Percentiles rank a stretch among this genome's conserved stretches.
phyloP scores from a whole-genome alignment of 768 basidiomycete species.

The Leucocoprinus leucothites region DNA sequence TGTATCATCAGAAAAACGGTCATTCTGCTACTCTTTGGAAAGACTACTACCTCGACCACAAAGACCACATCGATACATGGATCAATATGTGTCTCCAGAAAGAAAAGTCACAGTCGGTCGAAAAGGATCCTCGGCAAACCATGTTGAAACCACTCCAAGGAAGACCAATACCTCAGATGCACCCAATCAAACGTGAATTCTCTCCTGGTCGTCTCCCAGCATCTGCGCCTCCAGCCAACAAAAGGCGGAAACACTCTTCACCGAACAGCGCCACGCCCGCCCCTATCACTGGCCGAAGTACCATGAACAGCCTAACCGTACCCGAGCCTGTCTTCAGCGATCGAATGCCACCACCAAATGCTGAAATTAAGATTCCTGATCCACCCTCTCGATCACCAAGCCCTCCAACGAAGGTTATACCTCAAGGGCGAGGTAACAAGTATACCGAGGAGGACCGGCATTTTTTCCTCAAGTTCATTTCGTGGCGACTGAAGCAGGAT shows the following conservation, averaged over 20 bases:
- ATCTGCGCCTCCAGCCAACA: conserved; percentile 2
- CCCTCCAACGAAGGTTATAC: conserved; percentile 54
- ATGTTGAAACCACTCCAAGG: conserved; percentile 1
- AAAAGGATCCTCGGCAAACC: conserved; percentile 9
- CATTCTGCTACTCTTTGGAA: conserved; percentile 70
- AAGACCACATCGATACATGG: conserved; percentile 52
- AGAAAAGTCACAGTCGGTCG: conserved; percentile 16
- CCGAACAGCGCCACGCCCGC: conserved; percentile 3
- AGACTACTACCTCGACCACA: conserved; percentile 75
- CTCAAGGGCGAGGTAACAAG: conserved; percentile 49
- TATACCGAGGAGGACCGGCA: conserved; percentile 66
- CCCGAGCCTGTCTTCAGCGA: conserved; percentile 44
- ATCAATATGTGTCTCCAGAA: conserved; percentile 33
- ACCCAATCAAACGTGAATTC: conserved; percentile 18
- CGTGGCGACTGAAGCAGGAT: conserved; percentile 57
- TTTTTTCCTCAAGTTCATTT: conserved; percentile 64
- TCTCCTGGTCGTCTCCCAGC: conserved; percentile 10
- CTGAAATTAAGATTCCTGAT: conserved; percentile 54
- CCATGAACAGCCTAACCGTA: conserved; percentile 60
- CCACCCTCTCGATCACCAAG: conserved; percentile 70
- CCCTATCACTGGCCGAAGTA: conserved; percentile 37
- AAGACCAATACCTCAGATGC: neutral
- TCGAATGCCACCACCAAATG: conserved; percentile 58
- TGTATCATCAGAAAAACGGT: conserved; percentile 35
- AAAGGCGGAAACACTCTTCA: conserved; percentile 10